These are phyloP conservation scores for Hyaloscypha bicolor DNA, from an alignment of 495 filamentous ascomycete genomes.

Conservation along the genomic window DNA sequence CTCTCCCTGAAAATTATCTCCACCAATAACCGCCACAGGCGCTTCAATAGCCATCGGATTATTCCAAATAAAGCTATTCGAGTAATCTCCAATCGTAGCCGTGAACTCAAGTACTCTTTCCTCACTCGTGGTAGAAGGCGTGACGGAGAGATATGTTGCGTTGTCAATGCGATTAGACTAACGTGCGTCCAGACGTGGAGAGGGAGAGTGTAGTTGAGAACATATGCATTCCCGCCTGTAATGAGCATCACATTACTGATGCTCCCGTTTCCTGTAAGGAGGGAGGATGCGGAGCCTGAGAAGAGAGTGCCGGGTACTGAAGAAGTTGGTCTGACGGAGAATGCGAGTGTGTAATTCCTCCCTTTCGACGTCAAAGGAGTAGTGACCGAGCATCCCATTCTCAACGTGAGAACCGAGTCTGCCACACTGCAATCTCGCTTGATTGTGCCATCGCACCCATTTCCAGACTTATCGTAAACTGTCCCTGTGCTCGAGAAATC, in stretches of 20 bases:
- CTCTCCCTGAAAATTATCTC: constrained; percentile 27
- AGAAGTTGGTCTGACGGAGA: constrained; percentile 40
- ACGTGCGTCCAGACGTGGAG: constrained; percentile 44
- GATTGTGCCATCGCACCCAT: constrained; percentile 45
- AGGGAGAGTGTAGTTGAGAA: constrained; percentile 47
- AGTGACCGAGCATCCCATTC: constrained; percentile 38
- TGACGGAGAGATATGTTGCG: constrained; percentile 42
- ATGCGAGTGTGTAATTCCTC: constrained; percentile 50
- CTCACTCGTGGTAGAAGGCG: constrained; percentile 10
- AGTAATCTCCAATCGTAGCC: constrained; percentile 46
- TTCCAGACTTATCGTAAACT: constrained; percentile 45
- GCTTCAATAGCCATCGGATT: constrained; percentile 52
- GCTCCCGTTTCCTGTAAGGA: constrained; percentile 35
- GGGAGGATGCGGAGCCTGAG: constrained; percentile 47
- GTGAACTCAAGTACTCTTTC: constrained; percentile 42
- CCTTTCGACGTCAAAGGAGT: constrained; percentile 52
- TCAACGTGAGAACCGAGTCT: constrained; percentile 34
- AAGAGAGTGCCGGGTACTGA: constrained; percentile 39
- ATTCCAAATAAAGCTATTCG: constrained; percentile 41
- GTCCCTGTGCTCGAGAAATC: constrained; percentile 10
- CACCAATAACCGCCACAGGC: constrained; percentile 45
- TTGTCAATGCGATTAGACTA: constrained; percentile 42
- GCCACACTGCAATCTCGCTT: constrained; percentile 35
- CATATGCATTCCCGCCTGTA: constrained; percentile 47
- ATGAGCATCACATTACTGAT: constrained; percentile 48